phyloP scores from a whole-genome alignment of 352 stramenopile species.

The Pythium volutum region DNA sequence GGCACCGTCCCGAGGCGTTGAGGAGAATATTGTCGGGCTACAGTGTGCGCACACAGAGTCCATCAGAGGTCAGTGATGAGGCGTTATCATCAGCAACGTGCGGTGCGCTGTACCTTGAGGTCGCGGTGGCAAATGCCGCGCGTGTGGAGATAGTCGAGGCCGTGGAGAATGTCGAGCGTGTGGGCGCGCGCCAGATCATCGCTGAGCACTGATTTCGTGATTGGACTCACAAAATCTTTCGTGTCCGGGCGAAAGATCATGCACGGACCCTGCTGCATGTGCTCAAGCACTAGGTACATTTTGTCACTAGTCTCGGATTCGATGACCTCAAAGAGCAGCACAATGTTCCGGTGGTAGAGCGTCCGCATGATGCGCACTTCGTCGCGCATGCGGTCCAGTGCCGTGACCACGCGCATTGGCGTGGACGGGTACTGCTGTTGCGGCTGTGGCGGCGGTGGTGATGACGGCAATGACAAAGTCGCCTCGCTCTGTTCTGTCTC shows the following conservation, averaged over 20 bases:
- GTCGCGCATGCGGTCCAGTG: slow-evolving; percentile 72
- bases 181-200: slow-evolving; percentile 68
- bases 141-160: slow-evolving; percentile 76
- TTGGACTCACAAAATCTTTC: slow-evolving; percentile 67
- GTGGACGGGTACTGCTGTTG: neutral
- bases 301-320: slow-evolving; percentile 75
- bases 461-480: neutral
- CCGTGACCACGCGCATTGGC: slow-evolving; percentile 70
- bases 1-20: slow-evolving; percentile 71
- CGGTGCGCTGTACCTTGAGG: slow-evolving; percentile 60
- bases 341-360: slow-evolving; percentile 89
- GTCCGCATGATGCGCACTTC: slow-evolving; percentile 88
- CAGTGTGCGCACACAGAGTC: slow-evolving; percentile 1
- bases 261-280: slow-evolving; percentile 78
- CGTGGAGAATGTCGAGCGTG: slow-evolving; percentile 69
- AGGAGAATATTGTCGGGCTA: slow-evolving; percentile 88
- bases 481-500: neutral
- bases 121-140: slow-evolving; percentile 84
- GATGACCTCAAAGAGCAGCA: slow-evolving; percentile 90
- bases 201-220: slow-evolving; percentile 47
- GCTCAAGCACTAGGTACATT: slow-evolving; percentile 85
- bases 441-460: neutral
- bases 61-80: neutral
- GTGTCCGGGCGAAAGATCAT: slow-evolving; percentile 74
- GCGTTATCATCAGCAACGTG: neutral